These are phyloP conservation scores for Tympanopsis confertula DNA, from an alignment of 2,329 filamentous ascomycete genomes.

Conservation along the genomic window DNA sequence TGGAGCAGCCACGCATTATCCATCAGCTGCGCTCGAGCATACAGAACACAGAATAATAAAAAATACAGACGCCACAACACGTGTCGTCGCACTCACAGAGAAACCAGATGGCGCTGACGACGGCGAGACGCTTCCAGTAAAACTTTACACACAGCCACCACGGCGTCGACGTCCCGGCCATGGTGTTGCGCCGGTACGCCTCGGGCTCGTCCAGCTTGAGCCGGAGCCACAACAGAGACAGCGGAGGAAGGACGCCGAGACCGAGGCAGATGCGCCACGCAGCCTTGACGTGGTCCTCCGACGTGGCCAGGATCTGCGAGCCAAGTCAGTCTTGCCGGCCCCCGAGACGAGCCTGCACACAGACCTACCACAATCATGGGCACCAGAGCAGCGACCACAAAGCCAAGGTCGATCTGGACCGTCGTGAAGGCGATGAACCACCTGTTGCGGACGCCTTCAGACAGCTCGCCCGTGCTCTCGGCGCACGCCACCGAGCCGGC, in stretches of 20 bases:
- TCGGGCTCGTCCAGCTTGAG: slow-evolving; percentile 68
- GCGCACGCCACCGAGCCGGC: slow-evolving; percentile 75
- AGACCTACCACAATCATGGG: slow-evolving; percentile 56
- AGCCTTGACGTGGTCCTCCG: slow-evolving; percentile 46
- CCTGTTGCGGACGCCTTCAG: slow-evolving; percentile 67
- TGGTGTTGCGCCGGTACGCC: slow-evolving; percentile 60
- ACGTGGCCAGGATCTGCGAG: slow-evolving; percentile 42
- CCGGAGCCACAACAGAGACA: slow-evolving; percentile 60
- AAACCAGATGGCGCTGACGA: slow-evolving; percentile 73
- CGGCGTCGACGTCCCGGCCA: slow-evolving; percentile 45
- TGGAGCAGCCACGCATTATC: slow-evolving; percentile 73
- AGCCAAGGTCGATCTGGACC: slow-evolving; percentile 74
- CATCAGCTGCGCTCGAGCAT: no score
- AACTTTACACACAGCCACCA: slow-evolving; percentile 42
- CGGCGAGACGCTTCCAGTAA: slow-evolving; percentile 60
- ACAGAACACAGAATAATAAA: no score
- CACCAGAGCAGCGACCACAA: slow-evolving; percentile 69
- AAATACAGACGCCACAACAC: no score
- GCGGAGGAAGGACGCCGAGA: slow-evolving; percentile 65
- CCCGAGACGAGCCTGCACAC: no score
- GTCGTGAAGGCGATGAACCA: slow-evolving; percentile 92
- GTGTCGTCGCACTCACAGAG: slow-evolving; percentile 49
- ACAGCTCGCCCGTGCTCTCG: slow-evolving; percentile 74
- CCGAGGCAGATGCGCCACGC: slow-evolving; percentile 78
- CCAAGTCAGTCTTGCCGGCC: no score